Percentiles rank a stretch among this genome's conserved stretches.
Conservation (phyloP, 495 filamentous ascomycete species). For the Achaetomiella virescens region DNA sequence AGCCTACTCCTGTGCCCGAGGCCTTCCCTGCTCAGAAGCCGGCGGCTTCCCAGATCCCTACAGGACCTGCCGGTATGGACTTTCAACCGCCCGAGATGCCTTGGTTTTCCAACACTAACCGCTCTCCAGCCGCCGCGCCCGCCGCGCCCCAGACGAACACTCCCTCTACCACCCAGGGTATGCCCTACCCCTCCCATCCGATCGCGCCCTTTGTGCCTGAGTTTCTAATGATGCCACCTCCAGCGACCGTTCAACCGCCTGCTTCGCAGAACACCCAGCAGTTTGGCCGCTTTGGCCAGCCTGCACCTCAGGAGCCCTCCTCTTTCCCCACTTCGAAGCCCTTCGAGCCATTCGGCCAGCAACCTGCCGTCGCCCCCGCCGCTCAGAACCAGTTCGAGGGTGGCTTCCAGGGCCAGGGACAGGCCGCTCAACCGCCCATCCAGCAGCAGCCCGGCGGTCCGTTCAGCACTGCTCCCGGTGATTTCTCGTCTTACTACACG, state of each 20-base stretch:
- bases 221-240: slow-evolving; percentile 26
- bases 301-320: slow-evolving; percentile 51
- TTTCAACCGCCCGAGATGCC: slow-evolving; percentile 1
- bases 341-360: slow-evolving; percentile 83
- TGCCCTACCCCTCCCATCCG: slow-evolving; percentile 8
- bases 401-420: slow-evolving; percentile 52
- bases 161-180: slow-evolving; percentile 25
- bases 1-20: slow-evolving; percentile 53
- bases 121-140: slow-evolving; percentile 27
- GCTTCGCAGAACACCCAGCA: slow-evolving; percentile 49
- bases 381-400: slow-evolving; percentile 37
- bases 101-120: slow-evolving; percentile 23
- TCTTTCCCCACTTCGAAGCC: slow-evolving; percentile 64
- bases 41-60: slow-evolving; percentile 53
- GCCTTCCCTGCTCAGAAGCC: slow-evolving; percentile 60
- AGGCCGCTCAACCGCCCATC: slow-evolving; percentile 48
- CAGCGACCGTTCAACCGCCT: slow-evolving; percentile 36
- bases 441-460: slow-evolving; percentile 50
- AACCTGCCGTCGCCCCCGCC: slow-evolving; percentile 41
- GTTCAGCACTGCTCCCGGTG: slow-evolving; percentile 67
- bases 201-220: not conserved
- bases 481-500: slow-evolving; percentile 82
- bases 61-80: slow-evolving; percentile 37
- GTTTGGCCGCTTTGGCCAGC: slow-evolving; percentile 65
- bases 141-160: slow-evolving; percentile 24